Conservation (phyloP, 441 rosid species). For the Breynia disticha region DNA sequence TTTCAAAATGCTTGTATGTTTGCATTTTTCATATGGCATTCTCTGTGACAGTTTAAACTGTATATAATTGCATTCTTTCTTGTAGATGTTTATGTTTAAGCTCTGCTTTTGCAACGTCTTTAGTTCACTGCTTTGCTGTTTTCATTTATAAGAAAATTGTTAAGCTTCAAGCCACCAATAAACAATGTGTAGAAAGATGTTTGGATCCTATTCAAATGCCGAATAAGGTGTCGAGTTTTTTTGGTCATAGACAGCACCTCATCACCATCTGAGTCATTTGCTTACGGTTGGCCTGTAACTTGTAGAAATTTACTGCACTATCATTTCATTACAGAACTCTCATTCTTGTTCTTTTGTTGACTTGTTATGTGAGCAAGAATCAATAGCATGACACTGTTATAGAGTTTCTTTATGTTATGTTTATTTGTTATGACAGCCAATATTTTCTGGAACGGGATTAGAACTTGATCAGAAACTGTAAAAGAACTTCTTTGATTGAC, state of each 20-base stretch:
- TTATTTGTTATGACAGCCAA: neutral
- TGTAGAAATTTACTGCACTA: too few relatives aligned
- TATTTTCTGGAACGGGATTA: neutral
- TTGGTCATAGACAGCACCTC: neutral
- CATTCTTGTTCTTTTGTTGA: too few relatives aligned
- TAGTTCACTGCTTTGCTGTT: neutral
- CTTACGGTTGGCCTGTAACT: too few relatives aligned
- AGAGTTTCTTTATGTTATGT: too few relatives aligned
- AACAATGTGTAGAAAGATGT: too few relatives aligned
- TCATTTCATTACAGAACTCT: too few relatives aligned
- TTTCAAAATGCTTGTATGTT: neutral
- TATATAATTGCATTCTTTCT: too few relatives aligned
- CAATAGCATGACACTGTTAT: too few relatives aligned
- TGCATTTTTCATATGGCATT: neutral
- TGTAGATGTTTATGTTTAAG: too few relatives aligned
- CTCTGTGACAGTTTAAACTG: too few relatives aligned
- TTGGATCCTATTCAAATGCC: neutral
- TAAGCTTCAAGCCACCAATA: too few relatives aligned
- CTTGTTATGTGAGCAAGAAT: too few relatives aligned
- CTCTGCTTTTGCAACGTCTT: neutral
- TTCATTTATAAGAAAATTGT: neutral
- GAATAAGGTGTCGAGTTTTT: neutral
- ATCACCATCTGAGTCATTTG: neutral
- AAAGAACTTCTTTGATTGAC: slow-evolving; percentile 5
- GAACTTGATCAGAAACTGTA: neutral